A percentile compares a stretch with the other conserved stretches of the same genome.
Evolutionary conservation across 2,329 filamentous ascomycete species (phyloP).

Genomic region (Beauveria caledonica): DNA sequence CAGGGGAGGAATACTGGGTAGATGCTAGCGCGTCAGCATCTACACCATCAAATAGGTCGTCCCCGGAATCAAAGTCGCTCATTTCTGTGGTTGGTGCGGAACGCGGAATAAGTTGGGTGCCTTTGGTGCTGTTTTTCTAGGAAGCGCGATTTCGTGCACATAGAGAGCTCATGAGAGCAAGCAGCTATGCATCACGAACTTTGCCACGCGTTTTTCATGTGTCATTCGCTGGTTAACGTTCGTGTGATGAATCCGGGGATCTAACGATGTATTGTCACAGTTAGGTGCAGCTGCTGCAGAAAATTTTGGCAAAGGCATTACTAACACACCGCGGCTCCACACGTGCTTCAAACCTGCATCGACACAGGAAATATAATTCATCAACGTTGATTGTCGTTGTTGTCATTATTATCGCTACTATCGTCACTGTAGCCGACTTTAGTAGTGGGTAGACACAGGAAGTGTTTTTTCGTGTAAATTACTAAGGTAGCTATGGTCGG

Average conservation of each 20-base stretch:
- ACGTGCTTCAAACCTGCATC: no score
- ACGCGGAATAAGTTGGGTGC: neutral
- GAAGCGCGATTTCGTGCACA: neutral
- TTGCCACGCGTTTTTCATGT: neutral
- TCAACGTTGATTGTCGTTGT: no score
- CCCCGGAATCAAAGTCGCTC: slow-evolving; percentile 20
- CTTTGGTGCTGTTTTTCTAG: neutral
- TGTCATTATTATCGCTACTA: no score
- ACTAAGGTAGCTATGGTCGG: no score
- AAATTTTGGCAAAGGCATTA: no score
- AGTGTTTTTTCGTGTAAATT: no score
- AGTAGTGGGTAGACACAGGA: no score
- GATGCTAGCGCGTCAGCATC: slow-evolving; percentile 13
- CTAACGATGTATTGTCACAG: neutral
- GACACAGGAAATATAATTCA: no score
- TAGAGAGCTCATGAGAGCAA: neutral
- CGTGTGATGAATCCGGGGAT: neutral
- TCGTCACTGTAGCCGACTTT: no score
- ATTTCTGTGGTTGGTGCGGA: neutral
- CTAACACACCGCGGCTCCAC: no score
- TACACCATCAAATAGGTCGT: slow-evolving; percentile 19
- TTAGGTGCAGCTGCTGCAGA: neutral
- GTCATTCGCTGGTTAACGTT: neutral
- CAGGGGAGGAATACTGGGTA: neutral
- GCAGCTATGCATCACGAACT: neutral